These are phyloP conservation scores for Pleodorina starrii DNA, from an alignment of 139 green algal species.

Conservation along the genomic window DNA sequence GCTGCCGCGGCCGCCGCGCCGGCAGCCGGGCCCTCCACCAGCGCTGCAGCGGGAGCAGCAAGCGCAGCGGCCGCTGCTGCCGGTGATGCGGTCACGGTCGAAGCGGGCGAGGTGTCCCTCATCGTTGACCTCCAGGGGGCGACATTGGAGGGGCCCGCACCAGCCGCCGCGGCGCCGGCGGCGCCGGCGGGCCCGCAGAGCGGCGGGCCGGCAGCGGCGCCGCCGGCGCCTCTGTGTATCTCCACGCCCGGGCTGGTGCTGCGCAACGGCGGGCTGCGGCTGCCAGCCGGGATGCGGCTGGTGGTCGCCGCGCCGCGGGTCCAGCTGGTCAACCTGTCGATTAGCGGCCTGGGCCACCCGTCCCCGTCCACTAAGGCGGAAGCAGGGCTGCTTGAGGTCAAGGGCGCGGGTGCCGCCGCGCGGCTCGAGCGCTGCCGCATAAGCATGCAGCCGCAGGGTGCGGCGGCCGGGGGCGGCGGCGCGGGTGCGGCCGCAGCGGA, in stretches of 20 bases:
- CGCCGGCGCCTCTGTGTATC: not conserved
- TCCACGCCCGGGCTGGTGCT: not conserved
- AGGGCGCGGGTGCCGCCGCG: not conserved
- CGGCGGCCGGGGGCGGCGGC: not conserved
- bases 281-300: not conserved
- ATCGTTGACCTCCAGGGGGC: not conserved
- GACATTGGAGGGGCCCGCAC: not conserved
- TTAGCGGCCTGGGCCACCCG: not conserved
- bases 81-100: not conserved
- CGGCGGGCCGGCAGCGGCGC: not conserved
- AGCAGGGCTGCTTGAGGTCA: not conserved
- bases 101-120: not conserved
- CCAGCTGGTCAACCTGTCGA: not conserved
- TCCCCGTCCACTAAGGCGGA: not conserved
- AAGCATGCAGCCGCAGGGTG: not conserved
- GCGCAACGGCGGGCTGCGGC: conserved; percentile 17
- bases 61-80: not conserved
- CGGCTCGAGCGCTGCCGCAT: not conserved
- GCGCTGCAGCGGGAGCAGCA: not conserved
- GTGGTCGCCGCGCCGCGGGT: not conserved
- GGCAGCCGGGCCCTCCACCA: not conserved
- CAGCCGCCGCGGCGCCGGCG: not conserved
- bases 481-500: not conserved
- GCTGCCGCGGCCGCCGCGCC: not conserved
- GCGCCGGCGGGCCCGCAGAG: not conserved